Evolutionary conservation across 1,284 basidiomycete genomes (phyloP), one percentile per base, ranked within the genome.

Genomic region (Violaceomyces palustris): DNA sequence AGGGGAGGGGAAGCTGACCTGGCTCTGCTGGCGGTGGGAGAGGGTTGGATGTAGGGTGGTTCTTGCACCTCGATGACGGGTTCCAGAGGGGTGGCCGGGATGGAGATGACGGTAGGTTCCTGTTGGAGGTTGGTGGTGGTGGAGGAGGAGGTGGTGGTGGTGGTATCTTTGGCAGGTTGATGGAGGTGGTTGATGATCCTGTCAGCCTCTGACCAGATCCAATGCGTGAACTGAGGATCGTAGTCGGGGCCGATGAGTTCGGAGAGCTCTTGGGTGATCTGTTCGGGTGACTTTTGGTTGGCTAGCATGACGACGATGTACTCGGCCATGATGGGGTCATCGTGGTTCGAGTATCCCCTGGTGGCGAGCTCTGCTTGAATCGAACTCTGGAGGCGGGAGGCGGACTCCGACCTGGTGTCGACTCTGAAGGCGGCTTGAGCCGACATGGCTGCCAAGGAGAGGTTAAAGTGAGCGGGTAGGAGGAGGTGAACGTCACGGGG

Each of bases 231-330:
- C 1, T 30, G 28, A 11, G 58, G 28, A 22, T 68, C 57, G 23
- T 64, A 68, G 21, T 67, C 69, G 6, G 54, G 41, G 26, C 69
- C 69, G 12, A 72, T 50, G 22, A 72, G 49, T 15, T 72, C 69
- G 28, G 56, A 39, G 30, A 72, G 56, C 51, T 72, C 69, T 17
- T 56, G 50, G 4, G 59, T 62, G 45, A 72, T 62, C 45, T 64
- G 60, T 4, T 60, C 59, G 4, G 51, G 41, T 14, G 64, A 54
- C 48, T 72, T 72, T 35, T 61, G 60, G 27, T 72, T 72, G 25
- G 67, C 67, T 26, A 72, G 50, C 72, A 74, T 74, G 35, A 74
- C 71, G 15, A 68, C 64, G 29, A 74, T 62, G 42, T 71, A 73
- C 40, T 73, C 72, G 35, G 69, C 67, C 65, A 67, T 66, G 24